Base-by-base conservation (phyloP, 345 rosid species). In the Geranium rotundifolium region DNA sequence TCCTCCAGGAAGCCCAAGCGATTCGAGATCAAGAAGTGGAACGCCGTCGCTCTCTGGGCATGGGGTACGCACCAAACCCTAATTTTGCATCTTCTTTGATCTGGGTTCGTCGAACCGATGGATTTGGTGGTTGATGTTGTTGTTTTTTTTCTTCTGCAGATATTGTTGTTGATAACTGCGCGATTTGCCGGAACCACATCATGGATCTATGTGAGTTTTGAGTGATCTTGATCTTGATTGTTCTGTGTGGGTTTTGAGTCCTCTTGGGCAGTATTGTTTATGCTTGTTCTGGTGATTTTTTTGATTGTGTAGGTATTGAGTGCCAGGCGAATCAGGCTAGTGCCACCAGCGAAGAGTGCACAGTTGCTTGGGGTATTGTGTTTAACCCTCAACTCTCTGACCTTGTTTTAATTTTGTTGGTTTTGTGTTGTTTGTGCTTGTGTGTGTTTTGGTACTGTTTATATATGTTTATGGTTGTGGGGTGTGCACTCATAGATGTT, bases 101-200 rank as follows among this genome's bases (percentile, higher is more conserved):
- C n/a, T 31, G 37, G 3, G 7, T 31, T 3, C 37, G 3, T 31
- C 37, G 4, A 2, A 7, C 7, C 37, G 7, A 20, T 37, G 20
- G 58, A 17, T 19, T 56, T 56, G 58, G 30, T 60, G 34, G 3
- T 31, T 31, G 37, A 23, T 64, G 15, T 64, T 68, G 17, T 65
- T 66, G 17, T 29, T 37, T 27, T 75, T 63, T 52, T 29, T 67
- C 31, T 29, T 31, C 37, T 79, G 76, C 75, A 90, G 99, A 90
- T 77, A 90, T 90, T 63, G 99, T 85, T n/a, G 96, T 93, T 2
- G 99, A 90, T 69, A 87, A 90, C 71, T 93, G 97, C 65, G 99
- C 97, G n/a, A 90, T 93, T 77, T 93, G 99, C 73, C 72, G 96
- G 71, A 90, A 87, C 69, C 99, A 87, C 57, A 90, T 93, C 71